These are phyloP conservation scores for Penicillium frequentans DNA, from an alignment of 2,329 filamentous ascomycete genomes.

Conservation along the genomic window DNA sequence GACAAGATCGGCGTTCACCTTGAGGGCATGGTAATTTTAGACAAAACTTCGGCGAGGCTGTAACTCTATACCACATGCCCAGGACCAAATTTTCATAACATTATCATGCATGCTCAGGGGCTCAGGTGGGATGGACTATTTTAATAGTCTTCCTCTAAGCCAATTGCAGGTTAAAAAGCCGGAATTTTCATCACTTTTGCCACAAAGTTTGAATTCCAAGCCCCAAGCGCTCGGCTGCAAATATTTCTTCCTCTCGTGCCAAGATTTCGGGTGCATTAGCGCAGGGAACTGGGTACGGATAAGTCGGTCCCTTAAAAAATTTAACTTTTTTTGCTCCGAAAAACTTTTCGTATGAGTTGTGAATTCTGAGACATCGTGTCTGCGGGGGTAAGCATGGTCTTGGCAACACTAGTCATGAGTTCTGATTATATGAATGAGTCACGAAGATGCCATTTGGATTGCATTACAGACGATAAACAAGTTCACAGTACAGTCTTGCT, in stretches of 20 bases:
- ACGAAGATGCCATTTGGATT: neutral
- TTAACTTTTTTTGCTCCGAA: neutral
- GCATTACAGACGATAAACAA: too few species aligned
- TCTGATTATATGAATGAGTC: neutral
- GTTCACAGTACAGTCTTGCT: neutral
- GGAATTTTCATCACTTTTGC: too few species aligned
- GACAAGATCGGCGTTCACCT: neutral
- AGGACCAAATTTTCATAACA: neutral
- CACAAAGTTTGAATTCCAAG: too few species aligned
- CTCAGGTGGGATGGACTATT: neutral
- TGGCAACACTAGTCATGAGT: neutral
- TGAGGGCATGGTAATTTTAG: neutral
- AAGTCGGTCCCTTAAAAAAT: neutral
- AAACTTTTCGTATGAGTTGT: neutral
- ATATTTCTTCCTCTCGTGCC: neutral
- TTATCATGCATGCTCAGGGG: neutral
- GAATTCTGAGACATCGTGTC: neutral
- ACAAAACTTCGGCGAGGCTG: neutral
- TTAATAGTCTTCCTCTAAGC: too few species aligned
- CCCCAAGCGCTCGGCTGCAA: neutral
- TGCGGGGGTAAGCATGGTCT: neutral
- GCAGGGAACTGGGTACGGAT: neutral
- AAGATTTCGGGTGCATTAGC: neutral
- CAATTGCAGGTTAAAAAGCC: too few species aligned
- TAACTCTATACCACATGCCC: neutral